These are phyloP conservation scores for Globisporangium orthogonon DNA, from an alignment of 352 stramenopile species.

Conservation along the genomic window DNA sequence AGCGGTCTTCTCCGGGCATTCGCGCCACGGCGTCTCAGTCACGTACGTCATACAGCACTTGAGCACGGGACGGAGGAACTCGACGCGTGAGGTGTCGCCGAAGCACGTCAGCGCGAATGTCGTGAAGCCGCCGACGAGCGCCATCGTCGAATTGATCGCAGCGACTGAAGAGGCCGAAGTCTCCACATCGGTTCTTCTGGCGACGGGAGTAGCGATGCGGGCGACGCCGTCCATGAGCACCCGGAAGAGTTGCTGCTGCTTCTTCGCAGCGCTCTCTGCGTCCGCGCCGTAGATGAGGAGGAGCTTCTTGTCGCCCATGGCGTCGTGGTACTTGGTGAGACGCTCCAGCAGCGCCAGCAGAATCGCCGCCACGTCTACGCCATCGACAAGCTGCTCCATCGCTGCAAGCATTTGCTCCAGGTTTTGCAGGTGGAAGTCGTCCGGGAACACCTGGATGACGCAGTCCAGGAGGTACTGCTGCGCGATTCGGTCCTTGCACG, in stretches of 20 bases:
- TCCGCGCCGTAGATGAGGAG: slow-evolving; percentile 14
- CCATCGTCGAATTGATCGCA: slow-evolving; percentile 20
- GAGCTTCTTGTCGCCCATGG: slow-evolving; percentile 20
- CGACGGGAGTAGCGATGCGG: not conserved
- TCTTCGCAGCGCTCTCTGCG: slow-evolving; percentile 5
- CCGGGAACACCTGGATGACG: slow-evolving; percentile 96
- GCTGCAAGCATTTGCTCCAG: slow-evolving; percentile 86
- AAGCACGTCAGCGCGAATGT: slow-evolving; percentile 38
- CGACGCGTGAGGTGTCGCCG: slow-evolving; percentile 5
- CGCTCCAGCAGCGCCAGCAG: slow-evolving; percentile 93
- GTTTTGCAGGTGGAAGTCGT: slow-evolving; percentile 97
- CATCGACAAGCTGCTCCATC: slow-evolving; percentile 82
- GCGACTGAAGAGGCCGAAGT: not conserved
- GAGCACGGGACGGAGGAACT: slow-evolving; percentile 24
- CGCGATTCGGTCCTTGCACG: slow-evolving; percentile 93
- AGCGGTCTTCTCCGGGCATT: slow-evolving; percentile 4
- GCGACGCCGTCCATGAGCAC: slow-evolving; percentile 13
- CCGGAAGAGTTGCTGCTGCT: slow-evolving; percentile 15
- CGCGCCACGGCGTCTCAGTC: slow-evolving; percentile 10
- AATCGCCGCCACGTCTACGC: slow-evolving; percentile 90
- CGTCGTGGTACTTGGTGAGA: slow-evolving; percentile 86
- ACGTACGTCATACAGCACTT: slow-evolving; percentile 25
- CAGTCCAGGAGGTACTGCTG: slow-evolving; percentile 99
- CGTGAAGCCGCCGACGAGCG: slow-evolving; percentile 49
- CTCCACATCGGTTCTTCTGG: not conserved